Evolutionary conservation across 2,329 filamentous ascomycete species (phyloP), one percentile per base, ranked within the genome.

Genomic region (Periconia digitata): DNA sequence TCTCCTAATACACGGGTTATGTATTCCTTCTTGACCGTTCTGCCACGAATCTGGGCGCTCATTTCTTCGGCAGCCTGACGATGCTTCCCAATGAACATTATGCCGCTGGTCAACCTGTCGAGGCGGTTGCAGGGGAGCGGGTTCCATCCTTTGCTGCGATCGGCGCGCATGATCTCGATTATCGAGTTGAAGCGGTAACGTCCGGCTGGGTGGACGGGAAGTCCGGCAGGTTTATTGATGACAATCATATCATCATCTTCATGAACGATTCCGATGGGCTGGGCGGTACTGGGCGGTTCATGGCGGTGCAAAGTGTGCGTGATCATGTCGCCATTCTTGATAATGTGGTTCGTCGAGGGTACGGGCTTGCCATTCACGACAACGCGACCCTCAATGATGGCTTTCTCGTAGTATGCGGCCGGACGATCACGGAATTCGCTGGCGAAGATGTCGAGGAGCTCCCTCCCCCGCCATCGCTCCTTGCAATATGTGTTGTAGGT

Each of bases 41-140:
- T 82, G 5, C 81, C 82, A 57, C 85, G 82, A 49, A 99, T 89
- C 70, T 96, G 88, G 36, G 79, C 75, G 46, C 86, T 85, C 58
- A 99, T 80, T 24, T 79, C 78, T 55, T 92, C 90, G 0, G 94
- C 92, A 0, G 89, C 89, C 62, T 85, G 83, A 32, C 85, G 79
- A 54, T 89, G 85, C 74, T 99, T 99, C 22, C 87, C 94, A 60
- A 99, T 85, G 71, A 99, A 99, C 92, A 99, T 97, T 67, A 99
- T 89, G 41, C 94, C 94, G 60, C 90, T 96, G 0, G 94, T 99
- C 61, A 99, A 76, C 44, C 94, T 81, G 69, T 99, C 94, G 22
- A 99, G 82, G n/a, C 94, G 81, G 65, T 99, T 96, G 74, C 92
- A 97, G 0, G 94, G 85, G 46, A 85, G 70, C 0, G 85, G 84